Evolutionary conservation across 192 early-diverging fungal species (phyloP), one percentile per base, ranked within the genome.

Genomic region (Chytriomyces sp.): DNA sequence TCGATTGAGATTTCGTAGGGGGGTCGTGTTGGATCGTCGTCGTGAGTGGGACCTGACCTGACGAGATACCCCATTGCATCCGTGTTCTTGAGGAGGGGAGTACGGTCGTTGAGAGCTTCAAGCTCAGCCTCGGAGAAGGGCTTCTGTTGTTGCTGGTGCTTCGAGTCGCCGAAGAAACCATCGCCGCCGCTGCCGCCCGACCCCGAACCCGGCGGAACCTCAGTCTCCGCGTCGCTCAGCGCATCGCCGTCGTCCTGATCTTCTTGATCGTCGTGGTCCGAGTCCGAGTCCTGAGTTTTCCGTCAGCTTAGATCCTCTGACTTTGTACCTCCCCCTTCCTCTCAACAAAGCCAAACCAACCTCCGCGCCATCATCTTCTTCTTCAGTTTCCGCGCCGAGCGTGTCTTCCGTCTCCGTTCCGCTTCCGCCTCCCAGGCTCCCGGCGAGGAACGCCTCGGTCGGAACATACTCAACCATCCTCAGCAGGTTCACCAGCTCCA

Each of bases 1-100:
- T 77, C 39, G 12, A 82, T 59, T 26, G 82, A 78, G 3, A 82
- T 64, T 70, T 88, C 83, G 64, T 79, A 88, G 19, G 84, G 82
- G 6, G 85, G 79, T 3, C 79, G 73, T 5, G 78, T 78, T 2
- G 83, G 73, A 34, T 68, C 65, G 34, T 85, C 82, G 60, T 77
- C 65, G 4, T 74, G 57, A 31, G 40, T 55, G 37, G 58, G 25
- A 4, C 62, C 64, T 5, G 80, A 69, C 25, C 72, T 52, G 10
- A 83, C 33, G 19, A 87, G 64, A 71, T 86, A 87, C 7, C 84
- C 86, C 31, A 56, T 32, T 7, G 72, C 52, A 54, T 86, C 85
- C 12, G 79, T 68, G 33, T 68, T 68, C 28, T 68, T 68, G 26
- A 68, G 52, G 10, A 68, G 53, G 22, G 52, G 28, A 2, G 65